Evolutionary conservation across 2,329 filamentous ascomycete species (phyloP), one percentile per base, ranked within the genome.

Genomic region (Neobulgaria alba): DNA sequence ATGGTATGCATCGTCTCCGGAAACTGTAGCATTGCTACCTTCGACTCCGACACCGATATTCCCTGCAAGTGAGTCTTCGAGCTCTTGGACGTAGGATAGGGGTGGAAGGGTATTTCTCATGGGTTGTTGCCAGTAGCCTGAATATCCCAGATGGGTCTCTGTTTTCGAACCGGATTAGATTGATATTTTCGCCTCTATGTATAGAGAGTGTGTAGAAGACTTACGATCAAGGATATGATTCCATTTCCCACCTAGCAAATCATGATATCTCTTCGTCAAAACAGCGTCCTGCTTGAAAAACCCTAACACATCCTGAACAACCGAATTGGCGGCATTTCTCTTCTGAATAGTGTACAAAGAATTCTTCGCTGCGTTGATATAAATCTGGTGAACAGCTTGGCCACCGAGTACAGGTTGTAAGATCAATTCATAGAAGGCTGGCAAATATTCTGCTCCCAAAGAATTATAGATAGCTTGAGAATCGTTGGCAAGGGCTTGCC

Each of bases 31-130:
- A 47, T 83, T 82, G 45, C 69, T 72, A 1, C 74, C 78, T 55
- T 85, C 78, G 1, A 82, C 68, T 1, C 73, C 65, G 33, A 86
- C 64, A 16, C 79, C 77, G 41, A 85, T 64, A 39, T 78, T 68
- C 5, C 81, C 81, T 0, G 74, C 71, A 4, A 83, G 63, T 4
- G 72, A 71, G 10, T 68, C 68, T 38, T 80, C 74, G 1, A 67
- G 61, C 2, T 66, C 67, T 55, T 80, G 75, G 1, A 80, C 73
- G 48, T 74, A 79, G 4, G 69, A 62, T 47, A 83, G 66, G 5
- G 73, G 69, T 0, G 80, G 79, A 1, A 82, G 68, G 0, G 72
- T 71, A 54, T 85, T 82, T 23, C 79, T 67, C 80, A 84, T 84
- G 1, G 82, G 79, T 56, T 85, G 80, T 60, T 85, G 81, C 79